A percentile compares a stretch with the other conserved stretches of the same genome.
phyloP scores from a whole-genome alignment of 768 basidiomycete genomes.

The Basidioascus undulatus region DNA sequence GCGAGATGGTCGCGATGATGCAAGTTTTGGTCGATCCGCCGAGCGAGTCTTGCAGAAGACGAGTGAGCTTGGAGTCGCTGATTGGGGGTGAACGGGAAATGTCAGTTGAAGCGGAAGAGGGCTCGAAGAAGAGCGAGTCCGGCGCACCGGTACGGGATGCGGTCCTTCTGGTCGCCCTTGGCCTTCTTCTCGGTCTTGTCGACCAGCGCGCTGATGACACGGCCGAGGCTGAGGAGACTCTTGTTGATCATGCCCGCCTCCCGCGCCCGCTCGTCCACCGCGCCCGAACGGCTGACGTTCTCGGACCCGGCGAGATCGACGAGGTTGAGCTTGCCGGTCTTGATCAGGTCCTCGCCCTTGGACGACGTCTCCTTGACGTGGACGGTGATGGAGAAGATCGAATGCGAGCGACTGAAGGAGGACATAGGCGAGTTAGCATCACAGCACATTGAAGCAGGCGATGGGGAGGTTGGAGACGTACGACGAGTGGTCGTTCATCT shows the following conservation, averaged over 20 bases:
- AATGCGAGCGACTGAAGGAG: conserved; percentile 57
- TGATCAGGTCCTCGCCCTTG: conserved; percentile 59
- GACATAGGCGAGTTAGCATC: not conserved
- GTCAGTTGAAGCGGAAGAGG: not conserved
- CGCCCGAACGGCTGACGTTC: conserved; percentile 86
- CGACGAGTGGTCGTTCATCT: conserved; percentile 86
- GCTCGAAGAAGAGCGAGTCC: too few relatives aligned
- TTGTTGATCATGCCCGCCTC: conserved; percentile 99
- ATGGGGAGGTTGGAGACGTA: conserved; percentile 2
- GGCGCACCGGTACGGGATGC: conserved; percentile 74
- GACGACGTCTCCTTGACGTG: conserved; percentile 61
- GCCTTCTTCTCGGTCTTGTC: too few relatives aligned
- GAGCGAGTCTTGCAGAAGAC: conserved; percentile 92
- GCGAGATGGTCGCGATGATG: conserved; percentile 88
- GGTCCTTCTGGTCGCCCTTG: conserved; percentile 26
- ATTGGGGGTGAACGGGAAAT: not conserved
- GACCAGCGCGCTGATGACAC: conserved; percentile 89
- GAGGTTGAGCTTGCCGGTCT: conserved; percentile 84
- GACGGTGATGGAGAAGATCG: conserved; percentile 87
- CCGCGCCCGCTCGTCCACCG: conserved; percentile 76
- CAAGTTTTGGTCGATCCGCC: conserved; percentile 94
- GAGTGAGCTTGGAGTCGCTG: conserved; percentile 91
- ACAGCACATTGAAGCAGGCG: not conserved
- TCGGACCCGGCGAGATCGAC: conserved; percentile 95
- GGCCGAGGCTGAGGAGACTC: conserved; percentile 79